Percentiles rank a stretch among this genome's conserved stretches.
Conservation (phyloP, 495 filamentous ascomycete species). For the Xylaria palmicola region DNA sequence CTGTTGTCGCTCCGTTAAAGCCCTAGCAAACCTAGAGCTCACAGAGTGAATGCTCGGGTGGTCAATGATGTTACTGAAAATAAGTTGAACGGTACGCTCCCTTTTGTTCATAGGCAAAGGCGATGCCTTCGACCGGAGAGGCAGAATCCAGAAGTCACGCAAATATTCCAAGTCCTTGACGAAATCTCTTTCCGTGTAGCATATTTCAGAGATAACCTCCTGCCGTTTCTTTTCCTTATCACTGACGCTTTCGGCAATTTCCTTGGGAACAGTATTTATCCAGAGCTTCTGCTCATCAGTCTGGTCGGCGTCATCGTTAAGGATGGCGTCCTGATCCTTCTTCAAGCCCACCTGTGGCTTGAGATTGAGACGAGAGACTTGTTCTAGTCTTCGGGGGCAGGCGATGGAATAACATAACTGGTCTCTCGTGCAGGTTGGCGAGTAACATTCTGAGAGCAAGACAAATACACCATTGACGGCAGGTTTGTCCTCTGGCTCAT, state of each 20-base stretch:
- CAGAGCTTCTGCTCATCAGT: constrained; percentile 97
- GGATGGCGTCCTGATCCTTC: constrained; percentile 70
- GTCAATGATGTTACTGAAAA: constrained; percentile 95
- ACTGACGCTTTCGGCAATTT: constrained; percentile 81
- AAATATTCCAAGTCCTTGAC: constrained; percentile 99
- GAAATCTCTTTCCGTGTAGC: constrained; percentile 98
- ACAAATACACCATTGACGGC: constrained; percentile 97
- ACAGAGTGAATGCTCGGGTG: constrained; percentile 73
- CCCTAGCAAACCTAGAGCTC: constrained; percentile 81
- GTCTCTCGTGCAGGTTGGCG: constrained; percentile 92
- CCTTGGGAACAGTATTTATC: constrained; percentile 98
- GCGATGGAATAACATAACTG: constrained; percentile 98
- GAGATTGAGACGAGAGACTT: constrained; percentile 89
- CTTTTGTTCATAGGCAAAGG: constrained; percentile 86
- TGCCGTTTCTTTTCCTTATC: constrained; percentile 97
- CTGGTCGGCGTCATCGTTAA: constrained; percentile 78
- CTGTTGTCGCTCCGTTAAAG: constrained; percentile 86
- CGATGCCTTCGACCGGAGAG: constrained; percentile 72
- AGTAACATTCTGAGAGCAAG: constrained; percentile 94
- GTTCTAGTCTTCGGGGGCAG: constrained; percentile 90
- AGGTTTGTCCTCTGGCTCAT: constrained; percentile 69
- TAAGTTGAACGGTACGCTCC: constrained; percentile 87
- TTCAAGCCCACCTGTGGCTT: constrained; percentile 86
- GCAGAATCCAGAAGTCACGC: constrained; percentile 98
- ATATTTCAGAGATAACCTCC: constrained; percentile 96